Conservation (phyloP, 2,329 filamentous ascomycete genomes). For the Pseudogymnoascus sp. region DNA sequence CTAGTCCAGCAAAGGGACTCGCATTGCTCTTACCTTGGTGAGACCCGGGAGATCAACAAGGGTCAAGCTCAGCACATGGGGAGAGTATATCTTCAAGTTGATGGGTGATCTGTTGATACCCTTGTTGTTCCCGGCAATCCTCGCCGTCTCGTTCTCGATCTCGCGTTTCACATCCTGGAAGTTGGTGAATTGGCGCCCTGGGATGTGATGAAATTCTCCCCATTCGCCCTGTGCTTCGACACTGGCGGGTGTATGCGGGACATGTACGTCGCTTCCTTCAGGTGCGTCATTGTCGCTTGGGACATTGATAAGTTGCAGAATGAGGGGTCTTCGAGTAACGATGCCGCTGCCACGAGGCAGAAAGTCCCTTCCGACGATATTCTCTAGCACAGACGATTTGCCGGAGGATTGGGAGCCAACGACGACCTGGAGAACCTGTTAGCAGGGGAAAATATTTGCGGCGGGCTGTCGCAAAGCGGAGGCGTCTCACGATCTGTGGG, state of each 20-base stretch:
- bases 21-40: conserved; percentile 62
- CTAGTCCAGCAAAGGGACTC: not conserved
- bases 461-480: conserved; percentile 5
- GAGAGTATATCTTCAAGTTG: conserved; percentile 97
- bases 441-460: conserved; percentile 13
- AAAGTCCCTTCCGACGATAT: conserved; percentile 97
- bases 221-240: conserved; percentile 63
- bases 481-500: conserved; percentile 79
- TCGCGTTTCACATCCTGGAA: conserved; percentile 91
- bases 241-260: conserved; percentile 71
- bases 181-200: conserved; percentile 80
- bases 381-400: conserved; percentile 97
- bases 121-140: conserved; percentile 94
- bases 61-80: conserved; percentile 91
- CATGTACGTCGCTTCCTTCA: conserved; percentile 55
- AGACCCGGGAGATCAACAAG: conserved; percentile 91
- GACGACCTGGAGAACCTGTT: conserved; percentile 61
- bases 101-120: conserved; percentile 97
- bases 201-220: conserved; percentile 96
- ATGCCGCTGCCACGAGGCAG: conserved; percentile 94
- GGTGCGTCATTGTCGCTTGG: conserved; percentile 65
- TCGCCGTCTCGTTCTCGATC: conserved; percentile 92
- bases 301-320: conserved; percentile 97
- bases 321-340: conserved; percentile 86
- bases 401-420: conserved; percentile 97